Conservation (phyloP, 1,284 basidiomycete species). For the Rhizopogon parksii region DNA sequence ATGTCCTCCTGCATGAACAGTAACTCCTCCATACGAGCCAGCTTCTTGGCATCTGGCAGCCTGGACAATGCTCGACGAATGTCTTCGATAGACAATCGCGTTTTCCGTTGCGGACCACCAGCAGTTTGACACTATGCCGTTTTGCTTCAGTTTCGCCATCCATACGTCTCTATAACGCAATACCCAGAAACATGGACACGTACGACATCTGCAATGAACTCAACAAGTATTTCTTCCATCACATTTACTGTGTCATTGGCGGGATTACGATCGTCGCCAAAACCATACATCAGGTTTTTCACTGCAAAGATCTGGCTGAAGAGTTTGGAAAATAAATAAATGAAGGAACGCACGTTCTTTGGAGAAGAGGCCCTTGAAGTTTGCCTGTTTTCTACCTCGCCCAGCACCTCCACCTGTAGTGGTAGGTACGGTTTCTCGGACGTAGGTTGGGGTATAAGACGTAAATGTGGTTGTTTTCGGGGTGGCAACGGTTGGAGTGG, state of each 20-base stretch:
- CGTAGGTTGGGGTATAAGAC: constrained; percentile 50
- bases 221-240: constrained; percentile 90
- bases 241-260: constrained; percentile 83
- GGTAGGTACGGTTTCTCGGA: constrained; percentile 41
- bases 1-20: constrained; percentile 90
- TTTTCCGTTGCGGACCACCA: constrained; percentile 58
- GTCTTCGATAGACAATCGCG: constrained; percentile 75
- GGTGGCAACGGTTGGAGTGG: constrained; percentile 14
- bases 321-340: neutral
- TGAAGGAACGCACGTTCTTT: constrained; percentile 60
- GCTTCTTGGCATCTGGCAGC: constrained; percentile 78
- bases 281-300: constrained; percentile 89
- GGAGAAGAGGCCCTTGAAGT: constrained; percentile 63
- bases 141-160: constrained; percentile 8
- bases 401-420: constrained; percentile 34
- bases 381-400: constrained; percentile 53
- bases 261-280: constrained; percentile 86
- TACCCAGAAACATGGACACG: constrained; percentile 27
- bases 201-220: constrained; percentile 86
- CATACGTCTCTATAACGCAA: constrained; percentile 5
- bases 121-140: constrained; percentile 61
- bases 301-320: constrained; percentile 41
- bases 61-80: constrained; percentile 68
- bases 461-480: constrained; percentile 35
- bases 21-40: constrained; percentile 83